Base-by-base conservation (phyloP, 176 grass and related monocot species). In the Zea luxurians region DNA sequence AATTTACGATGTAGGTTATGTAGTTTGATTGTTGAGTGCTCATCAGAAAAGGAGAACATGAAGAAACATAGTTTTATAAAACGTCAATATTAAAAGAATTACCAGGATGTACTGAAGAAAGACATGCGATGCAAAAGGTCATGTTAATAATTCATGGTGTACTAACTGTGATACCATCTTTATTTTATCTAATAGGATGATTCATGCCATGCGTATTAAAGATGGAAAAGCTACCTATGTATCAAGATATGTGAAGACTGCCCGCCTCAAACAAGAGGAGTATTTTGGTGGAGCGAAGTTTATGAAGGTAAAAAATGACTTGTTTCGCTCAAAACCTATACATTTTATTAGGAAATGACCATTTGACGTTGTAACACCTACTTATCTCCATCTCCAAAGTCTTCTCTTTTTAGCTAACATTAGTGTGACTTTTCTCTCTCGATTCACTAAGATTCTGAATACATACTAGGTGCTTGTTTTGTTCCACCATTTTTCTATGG, bases 141-240 rank as follows among this genome's bases (percentile, higher is more conserved):
- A 58, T 0, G 7, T 4, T 58, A 20, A 20, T 58, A 20, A 1
- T 58, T 59, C 3, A 18, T 57, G 53, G 54, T 76, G 13, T 38
- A 34, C 20, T 38, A 76, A 83, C 10, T 37, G 6, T 38, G 21
- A 75, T 83, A 37, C 9, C 3, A 36, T 54, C n/a, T 78, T 77
- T 44, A 21, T 81, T 45, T 37, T 38, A 71, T 76, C 40, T 47
- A 61, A 71, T 77, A 97, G 94, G 86, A 97, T 97, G 94, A 94
- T 97, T 78, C 94, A 97, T 74, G 94, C 87, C 20, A 92, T 92
- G 89, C 88, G 76, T 20, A 94, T 94, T 75, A 97, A 97, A 81
- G 95, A 92, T 78, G 95, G 95, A 77, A 97, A 92, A 81, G 95
- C 91, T 65, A 90, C 95, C 17, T 97, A 97, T 83, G 85, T 94